These are phyloP conservation scores for Misopates orontium DNA, from an alignment of 257 asterid species.

Conservation along the genomic window DNA sequence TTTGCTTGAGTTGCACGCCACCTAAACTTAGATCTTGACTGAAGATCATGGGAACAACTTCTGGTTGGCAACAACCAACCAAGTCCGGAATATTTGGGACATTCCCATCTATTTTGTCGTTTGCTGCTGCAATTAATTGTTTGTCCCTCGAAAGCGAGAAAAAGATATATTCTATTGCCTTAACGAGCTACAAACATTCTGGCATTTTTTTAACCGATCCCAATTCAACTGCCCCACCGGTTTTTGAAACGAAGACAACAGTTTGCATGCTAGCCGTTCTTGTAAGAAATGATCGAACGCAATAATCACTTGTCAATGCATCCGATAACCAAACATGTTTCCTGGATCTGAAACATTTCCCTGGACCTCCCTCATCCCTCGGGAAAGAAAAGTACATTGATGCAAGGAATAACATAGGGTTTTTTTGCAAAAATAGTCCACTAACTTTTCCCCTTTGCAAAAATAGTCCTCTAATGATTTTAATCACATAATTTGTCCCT, in stretches of 20 bases:
- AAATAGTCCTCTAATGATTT: too few relatives aligned
- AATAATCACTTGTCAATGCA: constrained; percentile 55
- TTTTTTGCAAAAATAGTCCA: too few relatives aligned
- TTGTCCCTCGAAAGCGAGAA: constrained; percentile 43
- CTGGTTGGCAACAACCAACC: constrained; percentile 28
- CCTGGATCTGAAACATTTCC: constrained; percentile 65
- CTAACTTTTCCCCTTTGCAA: too few relatives aligned
- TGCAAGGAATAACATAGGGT: too few relatives aligned
- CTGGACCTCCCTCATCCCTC: too few relatives aligned
- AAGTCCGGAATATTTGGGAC: constrained; percentile 25
- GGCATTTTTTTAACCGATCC: constrained; percentile 80
- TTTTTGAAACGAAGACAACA: constrained; percentile 78
- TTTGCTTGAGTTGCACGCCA: too few relatives aligned
- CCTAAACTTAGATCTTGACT: too few relatives aligned
- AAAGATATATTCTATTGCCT: constrained; percentile 54
- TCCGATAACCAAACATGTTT: constrained; percentile 68
- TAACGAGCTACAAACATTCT: constrained; percentile 60
- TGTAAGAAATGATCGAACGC: constrained; percentile 81
- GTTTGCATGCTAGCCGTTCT: constrained; percentile 87
- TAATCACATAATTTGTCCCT: too few relatives aligned
- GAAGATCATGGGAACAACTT: too few relatives aligned
- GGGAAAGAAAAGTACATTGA: too few relatives aligned
- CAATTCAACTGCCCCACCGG: constrained; percentile 82
- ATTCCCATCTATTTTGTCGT: constrained; percentile 31
- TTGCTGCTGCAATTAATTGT: constrained; percentile 40